Conservation (phyloP, 257 asterid genomes). For the Striga asiatica region DNA sequence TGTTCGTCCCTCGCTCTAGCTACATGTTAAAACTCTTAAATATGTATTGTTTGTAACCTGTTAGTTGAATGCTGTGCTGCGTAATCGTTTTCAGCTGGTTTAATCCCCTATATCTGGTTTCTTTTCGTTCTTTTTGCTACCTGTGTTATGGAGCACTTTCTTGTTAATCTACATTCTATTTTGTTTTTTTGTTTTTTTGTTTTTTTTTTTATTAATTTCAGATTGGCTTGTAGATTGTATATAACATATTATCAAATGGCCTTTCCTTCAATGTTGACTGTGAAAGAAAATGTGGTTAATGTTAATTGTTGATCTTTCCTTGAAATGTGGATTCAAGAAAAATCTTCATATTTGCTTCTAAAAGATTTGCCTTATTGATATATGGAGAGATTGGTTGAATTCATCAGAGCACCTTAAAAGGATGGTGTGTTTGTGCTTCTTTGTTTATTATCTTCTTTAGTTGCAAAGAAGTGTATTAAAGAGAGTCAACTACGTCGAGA, state of each 20-base stretch:
- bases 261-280: neutral
- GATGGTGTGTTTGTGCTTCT: neutral
- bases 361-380: slow-evolving; percentile 1
- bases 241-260: neutral
- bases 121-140: too few relatives aligned
- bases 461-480: neutral
- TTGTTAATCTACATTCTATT: neutral
- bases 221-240: slow-evolving; percentile 9
- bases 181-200: neutral
- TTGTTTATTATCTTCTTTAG: neutral
- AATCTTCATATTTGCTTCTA: neutral
- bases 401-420: neutral
- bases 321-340: neutral
- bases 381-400: neutral
- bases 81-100: too few relatives aligned
- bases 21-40: too few relatives aligned
- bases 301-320: neutral
- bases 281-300: neutral
- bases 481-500: neutral
- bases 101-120: too few relatives aligned
- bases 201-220: neutral
- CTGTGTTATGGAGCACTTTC: neutral
- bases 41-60: too few relatives aligned
- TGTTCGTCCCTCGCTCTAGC: too few relatives aligned
- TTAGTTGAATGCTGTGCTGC: too few relatives aligned